Base-by-base conservation (phyloP, 75 land plant species). In the Adiantum capillusveneris region DNA sequence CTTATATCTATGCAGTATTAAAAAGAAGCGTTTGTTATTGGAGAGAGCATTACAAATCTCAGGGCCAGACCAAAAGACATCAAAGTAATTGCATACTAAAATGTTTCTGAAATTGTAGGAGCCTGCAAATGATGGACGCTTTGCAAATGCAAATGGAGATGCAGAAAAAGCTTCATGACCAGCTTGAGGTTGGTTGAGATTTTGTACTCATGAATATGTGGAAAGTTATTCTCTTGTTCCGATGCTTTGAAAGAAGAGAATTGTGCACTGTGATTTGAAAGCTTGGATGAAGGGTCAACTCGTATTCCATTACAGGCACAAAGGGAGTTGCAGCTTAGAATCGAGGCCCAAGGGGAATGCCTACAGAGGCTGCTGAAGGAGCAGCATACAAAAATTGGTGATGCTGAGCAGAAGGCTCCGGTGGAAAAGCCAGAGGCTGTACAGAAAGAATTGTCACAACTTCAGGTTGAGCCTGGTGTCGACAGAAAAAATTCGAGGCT, bases 61-160 rank as follows among this genome's bases (percentile, higher is more conserved):
- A 39, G 7, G 42, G 42, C 12, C 42, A 9, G 13, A 39, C 13
- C 13, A 13, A 9, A 9, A 39, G 7, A 7, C 42, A 13, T 39
- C 13, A 13, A 39, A 39, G 7, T 7, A 39, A 39, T 9, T 39
- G 13, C 42, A n/a, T n/a, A n/a, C n/a, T n/a, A n/a, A n/a, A n/a
- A n/a, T n/a, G n/a, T 3, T 34, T 34, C 9, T 34, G 3, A 5
- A 34, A 34, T 34, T 46, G 49, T 20, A 53, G 55, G 25, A 53
- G 25, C 5, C 55, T 53, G 55, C 55, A 53, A 26, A 53, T 53
- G 28, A 53, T 24, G 14, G 55, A 53, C 7, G 55, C 55, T 1
- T 24, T 53, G 14, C 55, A 53, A 14, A 25, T 53, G 29, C 55
- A 53, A 14, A 53, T 53, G 55, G 55, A 53, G 55, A 53, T 53